These are phyloP conservation scores for Datura wrightii DNA, from an alignment of 257 asterid genomes.

Conservation along the genomic window DNA sequence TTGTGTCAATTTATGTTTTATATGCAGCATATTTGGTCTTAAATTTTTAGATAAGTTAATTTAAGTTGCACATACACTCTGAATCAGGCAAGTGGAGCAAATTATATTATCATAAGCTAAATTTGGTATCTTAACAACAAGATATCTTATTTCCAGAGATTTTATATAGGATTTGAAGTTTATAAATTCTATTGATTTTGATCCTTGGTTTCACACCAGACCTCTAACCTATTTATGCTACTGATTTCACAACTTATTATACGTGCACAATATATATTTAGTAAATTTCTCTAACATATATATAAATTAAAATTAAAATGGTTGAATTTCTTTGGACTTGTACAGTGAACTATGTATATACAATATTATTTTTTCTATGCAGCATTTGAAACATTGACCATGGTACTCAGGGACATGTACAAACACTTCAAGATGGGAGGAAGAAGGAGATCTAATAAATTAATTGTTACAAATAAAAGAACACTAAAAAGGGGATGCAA, in stretches of 20 bases:
- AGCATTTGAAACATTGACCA: slow-evolving; percentile 4
- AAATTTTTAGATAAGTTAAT: neutral
- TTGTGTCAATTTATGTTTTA: neutral
- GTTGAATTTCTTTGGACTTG: neutral
- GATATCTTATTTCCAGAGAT: neutral
- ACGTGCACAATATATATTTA: neutral
- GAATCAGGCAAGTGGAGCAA: neutral
- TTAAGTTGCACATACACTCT: neutral
- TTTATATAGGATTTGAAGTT: neutral
- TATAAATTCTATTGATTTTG: neutral
- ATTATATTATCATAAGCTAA: neutral
- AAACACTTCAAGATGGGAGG: neutral
- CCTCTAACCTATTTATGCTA: neutral
- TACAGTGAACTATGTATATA: neutral
- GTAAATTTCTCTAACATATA: neutral
- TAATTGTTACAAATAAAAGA: slow-evolving; percentile 25
- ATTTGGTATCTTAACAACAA: neutral
- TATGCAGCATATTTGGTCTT: neutral
- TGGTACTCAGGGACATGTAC: neutral
- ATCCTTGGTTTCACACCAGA: neutral
- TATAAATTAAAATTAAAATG: neutral
- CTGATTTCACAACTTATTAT: neutral
- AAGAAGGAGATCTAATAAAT: slow-evolving; percentile 19
- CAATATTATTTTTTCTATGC: neutral
- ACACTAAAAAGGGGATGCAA: slow-evolving; percentile 28